A percentile compares a stretch with the other conserved stretches of the same genome.
phyloP scores from a whole-genome alignment of 1,284 basidiomycete species.

The Crocinoboletus sp. region DNA sequence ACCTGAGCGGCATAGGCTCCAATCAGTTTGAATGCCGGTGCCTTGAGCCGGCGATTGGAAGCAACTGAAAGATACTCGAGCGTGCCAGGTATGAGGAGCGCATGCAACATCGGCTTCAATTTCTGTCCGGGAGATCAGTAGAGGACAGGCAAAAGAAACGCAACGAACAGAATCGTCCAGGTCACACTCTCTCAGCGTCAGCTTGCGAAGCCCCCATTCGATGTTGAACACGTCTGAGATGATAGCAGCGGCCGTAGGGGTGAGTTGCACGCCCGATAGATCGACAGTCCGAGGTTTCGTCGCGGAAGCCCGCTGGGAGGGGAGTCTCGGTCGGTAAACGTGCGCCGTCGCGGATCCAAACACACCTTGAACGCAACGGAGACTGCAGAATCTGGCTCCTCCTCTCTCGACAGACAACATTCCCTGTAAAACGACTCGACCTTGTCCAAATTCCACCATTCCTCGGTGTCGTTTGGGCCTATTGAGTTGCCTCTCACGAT shows the following conservation, averaged over 20 bases:
- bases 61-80: slow-evolving; percentile 85
- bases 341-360: slow-evolving; percentile 13
- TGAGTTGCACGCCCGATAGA: slow-evolving; percentile 74
- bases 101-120: slow-evolving; percentile 88
- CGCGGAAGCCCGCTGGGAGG: slow-evolving; percentile 45
- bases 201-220: slow-evolving; percentile 84
- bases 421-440: slow-evolving; percentile 79
- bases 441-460: slow-evolving; percentile 78
- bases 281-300: slow-evolving; percentile 66
- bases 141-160: neutral
- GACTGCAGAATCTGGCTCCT: slow-evolving; percentile 61
- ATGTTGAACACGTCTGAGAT: slow-evolving; percentile 87
- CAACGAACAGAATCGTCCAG: slow-evolving; percentile 66
- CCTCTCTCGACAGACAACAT: slow-evolving; percentile 75
- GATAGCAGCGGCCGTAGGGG: slow-evolving; percentile 64
- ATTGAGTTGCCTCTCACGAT: slow-evolving; percentile 54
- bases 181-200: slow-evolving; percentile 78
- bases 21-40: slow-evolving; percentile 76
- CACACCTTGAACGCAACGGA: slow-evolving; percentile 62
- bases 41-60: slow-evolving; percentile 80
- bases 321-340: slow-evolving; percentile 5
- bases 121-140: slow-evolving; percentile 42
- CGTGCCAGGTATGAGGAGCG: slow-evolving; percentile 80
- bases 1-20: slow-evolving; percentile 65
- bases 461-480: slow-evolving; percentile 40